Evolutionary conservation across 176 grass and related monocot species (phyloP).

Genomic region (Cymbopogon citratus): DNA sequence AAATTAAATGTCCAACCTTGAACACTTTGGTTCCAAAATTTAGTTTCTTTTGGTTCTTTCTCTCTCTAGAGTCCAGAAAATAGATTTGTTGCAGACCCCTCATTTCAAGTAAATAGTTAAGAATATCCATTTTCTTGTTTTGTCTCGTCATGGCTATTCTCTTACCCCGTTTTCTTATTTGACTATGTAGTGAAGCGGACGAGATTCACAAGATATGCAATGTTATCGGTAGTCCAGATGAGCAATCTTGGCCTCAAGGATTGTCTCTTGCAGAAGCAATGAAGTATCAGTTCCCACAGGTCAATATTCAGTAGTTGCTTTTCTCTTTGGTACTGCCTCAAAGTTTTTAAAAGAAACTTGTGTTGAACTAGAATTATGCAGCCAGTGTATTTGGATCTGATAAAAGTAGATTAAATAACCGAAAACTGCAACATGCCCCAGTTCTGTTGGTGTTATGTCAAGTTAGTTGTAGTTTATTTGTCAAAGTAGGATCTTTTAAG

Average conservation of each 20-base stretch:
- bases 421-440: not conserved
- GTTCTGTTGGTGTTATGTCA: not conserved
- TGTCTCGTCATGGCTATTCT: not conserved
- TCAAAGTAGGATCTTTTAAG: not conserved
- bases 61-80: not conserved
- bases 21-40: slow-evolving; percentile 1
- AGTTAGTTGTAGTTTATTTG: not conserved
- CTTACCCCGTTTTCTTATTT: slow-evolving; percentile 22
- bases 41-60: not conserved
- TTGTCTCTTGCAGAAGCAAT: slow-evolving; percentile 73
- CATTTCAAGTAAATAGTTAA: not conserved
- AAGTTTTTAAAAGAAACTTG: not conserved
- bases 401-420: not conserved
- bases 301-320: slow-evolving; percentile 21
- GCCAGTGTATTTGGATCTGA: not conserved
- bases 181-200: slow-evolving; percentile 72
- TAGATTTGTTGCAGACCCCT: not conserved
- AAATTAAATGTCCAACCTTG: not conserved
- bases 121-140: not conserved
- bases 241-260: slow-evolving; percentile 82
- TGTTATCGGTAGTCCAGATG: slow-evolving; percentile 81
- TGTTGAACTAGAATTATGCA: not conserved
- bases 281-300: slow-evolving; percentile 95
- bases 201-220: slow-evolving; percentile 92
- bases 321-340: not conserved